Base-by-base conservation (phyloP, 495 filamentous ascomycete genomes). In the Letharia columbiana region DNA sequence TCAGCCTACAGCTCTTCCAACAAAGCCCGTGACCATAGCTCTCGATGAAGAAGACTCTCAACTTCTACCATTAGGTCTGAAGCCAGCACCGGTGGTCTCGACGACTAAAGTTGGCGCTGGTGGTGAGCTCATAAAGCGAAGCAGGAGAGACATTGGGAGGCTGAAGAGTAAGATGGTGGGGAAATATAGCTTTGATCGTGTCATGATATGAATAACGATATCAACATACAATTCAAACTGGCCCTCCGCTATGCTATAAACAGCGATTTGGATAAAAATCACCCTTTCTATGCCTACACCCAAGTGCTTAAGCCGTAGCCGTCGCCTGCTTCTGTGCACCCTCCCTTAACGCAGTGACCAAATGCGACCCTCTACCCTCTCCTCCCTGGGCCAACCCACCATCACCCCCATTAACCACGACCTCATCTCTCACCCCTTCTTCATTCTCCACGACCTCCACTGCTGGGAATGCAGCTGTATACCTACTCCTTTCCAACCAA, bases 121-220 rank as follows among this genome's bases (percentile, higher is more conserved):
- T 15, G 80, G 81, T 23, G 87, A 90, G 73, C 76, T 88, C 18
- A 81, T 86, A 68, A 73, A 78, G 68, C 81, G 89, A 69, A 89
- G 79, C 68, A 77, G 67, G 64, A 77, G 91, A 74, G 87, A 94
- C 73, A 87, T 87, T 63, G 89, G 89, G 15, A 82, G 86, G 71
- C 75, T 91, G 67, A 83, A 84, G 56, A 88, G 89, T 71, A 86
- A 86, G 77, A 87, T 85, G 62, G 84, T 87, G 57, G 86, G 85
- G 49, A 83, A 87, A 67, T 95, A 95, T 78, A 89, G 89, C 37
- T 82, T 91, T 64, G 87, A 91, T 72, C 81, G 83, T 73, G 86
- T 93, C 65, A 73, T 83, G 61, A 76, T 91, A 65, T 87, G 31
- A 63, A 31, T 18, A 28, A 33, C 42, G 50, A 66, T 37, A 35